Base-by-base conservation (phyloP, 352 stramenopile species). In the Globisporangium rhizosaccharum region DNA sequence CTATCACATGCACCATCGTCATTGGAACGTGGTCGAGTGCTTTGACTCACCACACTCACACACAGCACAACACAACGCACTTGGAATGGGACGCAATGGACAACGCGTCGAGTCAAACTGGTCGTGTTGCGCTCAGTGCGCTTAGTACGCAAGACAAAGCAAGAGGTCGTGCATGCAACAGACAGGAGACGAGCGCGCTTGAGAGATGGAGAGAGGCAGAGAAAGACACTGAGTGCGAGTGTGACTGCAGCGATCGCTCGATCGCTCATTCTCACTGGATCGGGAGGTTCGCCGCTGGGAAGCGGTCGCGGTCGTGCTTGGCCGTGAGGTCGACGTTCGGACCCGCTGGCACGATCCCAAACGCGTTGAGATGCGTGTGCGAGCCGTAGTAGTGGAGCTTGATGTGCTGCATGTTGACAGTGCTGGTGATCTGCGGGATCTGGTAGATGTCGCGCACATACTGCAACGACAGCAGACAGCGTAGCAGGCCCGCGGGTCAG, bases 301-400 rank as follows among this genome's bases (percentile, higher is more conserved):
- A 93, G 48, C 79, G 76, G 18, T 66, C 75, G 48, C 85, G 85
- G 66, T 92, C 68, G 67, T 95, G 84, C 62, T 76, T 79, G 28
- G 64, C 67, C 30, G 55, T 67, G 42, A 77, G 73, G 63, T 91
- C 68, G 12, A 64, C 66, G 48, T 87, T 72, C 2, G 78, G 73
- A 18, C 94, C 91, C 47, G 76, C 76, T 0, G 96, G 93, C 42
- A 99, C 76, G 67, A 99, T 97, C 45, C 88, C 91, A 53, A 88
- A 98, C 41, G 82, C 65, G 76, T 99, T 99, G 26, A 98, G 78
- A 52, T 90, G 75, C 44, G 89, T 91, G 75, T 99, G 95, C 20
- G 84, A 97, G 33, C 81, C 89, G 69, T 96, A 99, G 76, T 99
- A 99, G 76, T 99, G 95, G 25, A 87, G 71, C 76, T 98, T 98